Percentiles rank a stretch among this genome's conserved stretches.
Evolutionary conservation across 768 basidiomycete species (phyloP).

Genomic region (Tricholoma flavovirens): DNA sequence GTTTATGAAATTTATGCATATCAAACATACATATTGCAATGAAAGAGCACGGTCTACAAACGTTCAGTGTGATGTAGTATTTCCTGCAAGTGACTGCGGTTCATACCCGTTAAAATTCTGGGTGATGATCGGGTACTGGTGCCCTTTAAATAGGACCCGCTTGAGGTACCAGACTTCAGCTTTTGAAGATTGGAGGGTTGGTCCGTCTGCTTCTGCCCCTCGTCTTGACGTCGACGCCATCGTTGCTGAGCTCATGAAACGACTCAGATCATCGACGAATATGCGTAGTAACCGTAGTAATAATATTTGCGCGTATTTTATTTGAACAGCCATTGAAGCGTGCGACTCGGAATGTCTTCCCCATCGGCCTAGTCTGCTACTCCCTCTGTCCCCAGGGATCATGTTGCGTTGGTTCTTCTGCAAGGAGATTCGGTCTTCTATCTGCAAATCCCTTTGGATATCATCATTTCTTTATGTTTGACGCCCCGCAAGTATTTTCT

Average conservation of each 20-base stretch:
- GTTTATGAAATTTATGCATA: conserved; percentile 1
- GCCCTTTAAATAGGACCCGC: conserved; percentile 45
- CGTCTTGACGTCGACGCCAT: not conserved
- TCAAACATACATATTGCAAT: conserved; percentile 72
- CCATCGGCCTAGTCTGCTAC: too few relatives aligned
- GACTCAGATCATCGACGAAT: too few relatives aligned
- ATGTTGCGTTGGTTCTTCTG: not conserved
- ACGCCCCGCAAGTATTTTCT: not conserved
- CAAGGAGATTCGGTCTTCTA: not conserved
- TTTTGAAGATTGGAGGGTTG: conserved; percentile 35
- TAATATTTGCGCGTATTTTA: too few relatives aligned
- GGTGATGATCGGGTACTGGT: conserved; percentile 59
- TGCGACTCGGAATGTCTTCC: too few relatives aligned
- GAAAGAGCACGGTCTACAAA: conserved; percentile 78
- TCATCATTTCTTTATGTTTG: not conserved
- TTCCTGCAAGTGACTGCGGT: not conserved
- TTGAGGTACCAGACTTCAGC: conserved; percentile 80
- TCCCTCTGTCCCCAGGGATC: not conserved
- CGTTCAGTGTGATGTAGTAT: not conserved
- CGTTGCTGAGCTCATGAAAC: not conserved
- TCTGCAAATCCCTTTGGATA: not conserved
- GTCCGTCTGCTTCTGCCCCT: conserved; percentile 8
- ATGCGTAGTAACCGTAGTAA: too few relatives aligned
- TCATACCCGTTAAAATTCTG: conserved; percentile 81
- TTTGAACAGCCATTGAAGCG: too few relatives aligned